These are phyloP conservation scores for Solanum sparsipilum DNA, from an alignment of 257 asterid genomes.

Conservation along the genomic window DNA sequence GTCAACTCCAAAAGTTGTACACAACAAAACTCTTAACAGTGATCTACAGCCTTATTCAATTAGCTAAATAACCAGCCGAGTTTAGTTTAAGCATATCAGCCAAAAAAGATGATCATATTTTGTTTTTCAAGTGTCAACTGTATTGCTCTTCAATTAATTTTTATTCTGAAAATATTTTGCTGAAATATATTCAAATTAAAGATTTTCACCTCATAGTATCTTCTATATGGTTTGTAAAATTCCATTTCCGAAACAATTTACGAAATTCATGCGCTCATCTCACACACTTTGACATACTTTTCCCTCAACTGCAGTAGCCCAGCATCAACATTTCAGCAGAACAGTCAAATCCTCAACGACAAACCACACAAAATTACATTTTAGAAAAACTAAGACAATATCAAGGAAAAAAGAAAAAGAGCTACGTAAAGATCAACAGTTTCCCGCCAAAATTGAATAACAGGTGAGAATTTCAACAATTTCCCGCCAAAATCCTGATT, in stretches of 20 bases:
- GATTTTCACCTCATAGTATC: not conserved
- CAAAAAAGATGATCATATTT: not conserved
- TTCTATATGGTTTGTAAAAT: not conserved
- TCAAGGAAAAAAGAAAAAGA: too few relatives aligned
- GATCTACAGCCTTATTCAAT: not conserved
- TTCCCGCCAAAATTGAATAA: slow-evolving; percentile 8
- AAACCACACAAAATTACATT: not conserved
- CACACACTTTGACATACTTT: not conserved
- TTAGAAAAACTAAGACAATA: not conserved
- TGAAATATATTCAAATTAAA: not conserved
- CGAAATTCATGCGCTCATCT: not conserved
- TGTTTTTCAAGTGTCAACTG: not conserved
- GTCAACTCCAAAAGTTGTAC: not conserved
- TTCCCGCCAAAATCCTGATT: slow-evolving; percentile 25
- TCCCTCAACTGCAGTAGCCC: not conserved
- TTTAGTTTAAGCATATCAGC: not conserved
- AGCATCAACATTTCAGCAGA: not conserved
- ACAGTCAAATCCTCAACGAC: not conserved
- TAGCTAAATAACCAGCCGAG: not conserved
- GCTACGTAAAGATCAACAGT: not conserved
- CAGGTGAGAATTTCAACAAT: not conserved
- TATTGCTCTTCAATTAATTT: not conserved
- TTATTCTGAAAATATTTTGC: not conserved
- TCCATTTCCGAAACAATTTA: not conserved
- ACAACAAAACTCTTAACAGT: not conserved